phyloP scores from a whole-genome alignment of 306 rosid species.

The Vigna hirtella region DNA sequence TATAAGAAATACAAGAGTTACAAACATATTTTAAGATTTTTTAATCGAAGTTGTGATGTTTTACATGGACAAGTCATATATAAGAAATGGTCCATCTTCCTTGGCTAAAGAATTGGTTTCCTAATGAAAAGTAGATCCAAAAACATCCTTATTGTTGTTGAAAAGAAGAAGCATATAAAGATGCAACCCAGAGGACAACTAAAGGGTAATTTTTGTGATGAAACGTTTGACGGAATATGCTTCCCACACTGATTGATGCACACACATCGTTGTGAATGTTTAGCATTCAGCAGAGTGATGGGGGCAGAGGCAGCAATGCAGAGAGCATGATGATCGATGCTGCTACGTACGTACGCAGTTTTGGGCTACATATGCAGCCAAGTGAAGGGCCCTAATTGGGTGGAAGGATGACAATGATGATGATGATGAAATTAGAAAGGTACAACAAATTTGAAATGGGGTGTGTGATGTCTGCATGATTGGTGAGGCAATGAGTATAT shows the following conservation, averaged over 20 bases:
- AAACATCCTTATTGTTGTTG: neutral
- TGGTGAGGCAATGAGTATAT: conserved; percentile 51
- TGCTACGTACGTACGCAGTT: neutral
- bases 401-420: conserved; percentile 42
- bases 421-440: conserved; percentile 51
- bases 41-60: no score
- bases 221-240: conserved; percentile 33
- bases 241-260: neutral
- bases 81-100: no score
- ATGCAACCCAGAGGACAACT: no score
- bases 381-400: conserved; percentile 39
- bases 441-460: conserved; percentile 53
- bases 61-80: no score
- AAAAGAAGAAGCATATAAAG: neutral
- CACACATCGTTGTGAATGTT: conserved; percentile 31
- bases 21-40: no score
- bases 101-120: no score
- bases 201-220: neutral
- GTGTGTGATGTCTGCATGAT: conserved; percentile 43
- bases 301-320: conserved; percentile 43
- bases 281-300: conserved; percentile 45
- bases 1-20: no score
- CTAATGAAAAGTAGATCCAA: no score
- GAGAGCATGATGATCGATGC: conserved; percentile 36
- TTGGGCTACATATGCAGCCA: neutral